Evolutionary conservation across 805 yeast genomes (phyloP).

Genomic region (Citeromyces matritensis): DNA sequence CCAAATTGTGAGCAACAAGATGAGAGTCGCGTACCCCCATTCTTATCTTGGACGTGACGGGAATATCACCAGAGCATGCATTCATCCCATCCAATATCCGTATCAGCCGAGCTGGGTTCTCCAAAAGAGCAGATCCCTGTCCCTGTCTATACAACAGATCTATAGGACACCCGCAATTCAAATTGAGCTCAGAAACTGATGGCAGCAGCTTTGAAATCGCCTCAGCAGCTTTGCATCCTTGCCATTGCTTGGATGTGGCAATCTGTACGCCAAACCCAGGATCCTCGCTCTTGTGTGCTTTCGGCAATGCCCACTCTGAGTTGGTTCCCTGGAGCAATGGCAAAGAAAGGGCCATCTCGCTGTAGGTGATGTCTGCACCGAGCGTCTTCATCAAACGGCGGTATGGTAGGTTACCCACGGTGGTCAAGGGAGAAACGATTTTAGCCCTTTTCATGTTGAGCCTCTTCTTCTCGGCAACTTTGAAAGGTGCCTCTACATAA

Average conservation of each 20-base stretch:
- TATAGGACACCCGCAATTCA: constrained; percentile 96
- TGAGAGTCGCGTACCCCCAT: constrained; percentile 79
- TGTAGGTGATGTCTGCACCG: constrained; percentile 87
- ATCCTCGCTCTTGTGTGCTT: constrained; percentile 68
- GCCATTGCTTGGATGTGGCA: constrained; percentile 87
- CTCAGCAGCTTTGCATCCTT: constrained; percentile 88
- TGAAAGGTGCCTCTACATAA: constrained; percentile 69
- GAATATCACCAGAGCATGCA: constrained; percentile 77
- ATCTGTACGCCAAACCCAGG: constrained; percentile 92
- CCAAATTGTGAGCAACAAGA: constrained; percentile 75
- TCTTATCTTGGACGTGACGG: constrained; percentile 83
- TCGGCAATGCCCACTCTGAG: constrained; percentile 95
- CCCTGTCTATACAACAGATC: constrained; percentile 90
- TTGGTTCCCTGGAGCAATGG: constrained; percentile 84
- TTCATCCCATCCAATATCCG: constrained; percentile 82
- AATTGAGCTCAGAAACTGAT: constrained; percentile 66
- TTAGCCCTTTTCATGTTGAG: constrained; percentile 59
- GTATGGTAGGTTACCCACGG: constrained; percentile 94
- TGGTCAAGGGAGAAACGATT: constrained; percentile 89
- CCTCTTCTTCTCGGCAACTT: constrained; percentile 68
- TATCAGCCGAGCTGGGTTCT: constrained; percentile 69
- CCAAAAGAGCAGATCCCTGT: constrained; percentile 88
- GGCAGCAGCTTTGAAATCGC: constrained; percentile 43
- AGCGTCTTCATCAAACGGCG: constrained; percentile 81
- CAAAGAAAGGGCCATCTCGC: constrained; percentile 86